phyloP scores from a whole-genome alignment of 768 basidiomycete species.

The Leccinellum luteum region DNA sequence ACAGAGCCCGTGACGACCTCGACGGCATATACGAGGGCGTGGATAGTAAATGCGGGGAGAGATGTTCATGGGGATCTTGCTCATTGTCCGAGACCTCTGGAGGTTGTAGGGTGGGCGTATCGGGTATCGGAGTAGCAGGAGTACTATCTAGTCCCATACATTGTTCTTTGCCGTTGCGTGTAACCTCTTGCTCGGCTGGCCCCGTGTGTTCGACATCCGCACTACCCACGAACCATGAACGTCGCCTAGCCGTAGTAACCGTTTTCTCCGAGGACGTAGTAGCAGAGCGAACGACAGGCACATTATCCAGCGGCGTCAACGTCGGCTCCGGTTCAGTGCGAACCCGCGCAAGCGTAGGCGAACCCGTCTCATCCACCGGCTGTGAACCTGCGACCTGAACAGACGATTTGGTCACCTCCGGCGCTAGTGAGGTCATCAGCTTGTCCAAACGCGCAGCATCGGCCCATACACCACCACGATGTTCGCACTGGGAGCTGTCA shows the following conservation, averaged over 20 bases:
- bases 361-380: constrained; percentile 35
- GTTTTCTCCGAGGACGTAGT: constrained; percentile 23
- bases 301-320: constrained; percentile 15
- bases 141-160: constrained; percentile 36
- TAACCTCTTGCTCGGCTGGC: constrained; percentile 23
- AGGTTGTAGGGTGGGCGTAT: constrained; percentile 6
- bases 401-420: constrained; percentile 8
- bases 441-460: constrained; percentile 59
- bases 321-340: constrained; percentile 36
- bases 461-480: constrained; percentile 87
- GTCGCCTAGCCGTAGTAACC: constrained; percentile 37
- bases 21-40: constrained; percentile 35
- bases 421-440: constrained; percentile 10
- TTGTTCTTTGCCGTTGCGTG: constrained; percentile 26
- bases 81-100: constrained; percentile 19
- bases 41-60: constrained; percentile 43
- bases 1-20: constrained; percentile 35
- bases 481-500: constrained; percentile 60
- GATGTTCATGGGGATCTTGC: constrained; percentile 15
- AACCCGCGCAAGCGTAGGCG: constrained; percentile 15
- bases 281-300: constrained; percentile 21
- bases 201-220: constrained; percentile 35
- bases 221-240: constrained; percentile 57
- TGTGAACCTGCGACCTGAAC: constrained; percentile 24
- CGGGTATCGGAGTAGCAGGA: constrained; percentile 15